Conservation (phyloP, 2,329 filamentous ascomycete species). For the Onygenales sp. region DNA sequence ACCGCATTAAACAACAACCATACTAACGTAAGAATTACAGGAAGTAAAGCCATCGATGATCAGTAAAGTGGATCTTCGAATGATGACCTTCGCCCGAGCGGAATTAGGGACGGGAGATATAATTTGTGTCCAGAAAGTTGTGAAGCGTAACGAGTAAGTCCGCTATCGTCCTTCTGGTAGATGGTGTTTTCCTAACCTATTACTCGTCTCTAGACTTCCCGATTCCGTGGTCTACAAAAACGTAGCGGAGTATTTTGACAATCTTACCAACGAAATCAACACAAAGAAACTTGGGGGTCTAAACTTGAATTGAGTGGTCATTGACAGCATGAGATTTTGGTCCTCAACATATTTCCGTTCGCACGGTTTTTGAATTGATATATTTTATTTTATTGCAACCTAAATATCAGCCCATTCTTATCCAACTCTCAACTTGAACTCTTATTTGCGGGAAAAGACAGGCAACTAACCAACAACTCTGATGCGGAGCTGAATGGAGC, state of each 20-base stretch:
- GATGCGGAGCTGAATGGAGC: too few species aligned
- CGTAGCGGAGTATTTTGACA: constrained; percentile 1
- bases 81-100: background rate
- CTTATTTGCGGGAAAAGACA: too few species aligned
- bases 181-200: too few species aligned
- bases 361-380: too few species aligned
- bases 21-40: background rate
- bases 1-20: background rate
- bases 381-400: too few species aligned
- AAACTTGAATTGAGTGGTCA: too few species aligned
- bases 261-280: background rate
- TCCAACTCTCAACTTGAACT: too few species aligned
- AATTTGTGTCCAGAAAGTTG: background rate
- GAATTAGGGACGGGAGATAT: constrained; percentile 1
- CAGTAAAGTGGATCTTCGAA: background rate
- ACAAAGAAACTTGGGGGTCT: background rate
- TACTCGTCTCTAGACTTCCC: background rate
- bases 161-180: background rate
- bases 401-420: too few species aligned
- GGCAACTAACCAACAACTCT: too few species aligned
- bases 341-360: too few species aligned
- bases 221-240: background rate
- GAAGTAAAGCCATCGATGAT: constrained; percentile 1
- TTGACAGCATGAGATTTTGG: too few species aligned
- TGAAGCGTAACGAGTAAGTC: background rate